A percentile compares a stretch with the other conserved stretches of the same genome.
Conservation (phyloP, 305 asterid genomes). For the Monarda citriodora region DNA sequence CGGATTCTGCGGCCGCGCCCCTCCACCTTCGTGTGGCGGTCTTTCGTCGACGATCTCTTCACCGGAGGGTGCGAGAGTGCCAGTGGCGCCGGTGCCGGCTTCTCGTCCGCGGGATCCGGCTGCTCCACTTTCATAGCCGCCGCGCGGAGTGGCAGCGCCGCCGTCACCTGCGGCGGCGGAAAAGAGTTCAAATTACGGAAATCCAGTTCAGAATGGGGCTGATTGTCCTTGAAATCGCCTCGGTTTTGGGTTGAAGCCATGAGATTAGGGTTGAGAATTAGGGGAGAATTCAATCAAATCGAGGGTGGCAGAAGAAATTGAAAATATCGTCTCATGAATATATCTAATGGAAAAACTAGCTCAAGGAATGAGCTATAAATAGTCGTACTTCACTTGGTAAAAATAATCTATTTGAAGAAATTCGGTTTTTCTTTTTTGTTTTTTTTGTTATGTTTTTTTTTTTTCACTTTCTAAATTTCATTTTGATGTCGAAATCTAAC, state of each 20-base stretch:
- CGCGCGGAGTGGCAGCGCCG: constrained; percentile 33
- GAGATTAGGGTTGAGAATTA: background rate
- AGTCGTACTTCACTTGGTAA: constrained; percentile 1
- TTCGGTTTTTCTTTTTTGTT: background rate
- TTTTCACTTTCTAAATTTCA: background rate
- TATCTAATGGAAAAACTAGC: constrained; percentile 4
- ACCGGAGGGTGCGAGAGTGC: constrained; percentile 22
- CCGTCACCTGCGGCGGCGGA: constrained; percentile 24
- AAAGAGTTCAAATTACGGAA: background rate
- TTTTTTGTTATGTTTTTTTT: too few species aligned
- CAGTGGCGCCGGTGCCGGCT: constrained; percentile 21
- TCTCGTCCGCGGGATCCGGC: constrained; percentile 28
- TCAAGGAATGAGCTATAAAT: constrained; percentile 27
- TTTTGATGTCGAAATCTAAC: constrained; percentile 42
- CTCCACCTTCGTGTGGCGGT: constrained; percentile 66
- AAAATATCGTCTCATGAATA: background rate
- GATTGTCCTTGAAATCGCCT: background rate
- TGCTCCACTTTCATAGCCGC: constrained; percentile 47
- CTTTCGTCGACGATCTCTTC: constrained; percentile 52
- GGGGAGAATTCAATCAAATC: background rate
- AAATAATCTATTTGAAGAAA: background rate
- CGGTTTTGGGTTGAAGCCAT: constrained; percentile 26
- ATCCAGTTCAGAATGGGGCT: constrained; percentile 2
- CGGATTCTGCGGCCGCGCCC: constrained; percentile 79
- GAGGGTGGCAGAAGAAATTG: background rate